A percentile compares a stretch with the other conserved stretches of the same genome.
Evolutionary conservation across 1,284 basidiomycete genomes (phyloP).

Genomic region (Phylloboletellus chloephorus): DNA sequence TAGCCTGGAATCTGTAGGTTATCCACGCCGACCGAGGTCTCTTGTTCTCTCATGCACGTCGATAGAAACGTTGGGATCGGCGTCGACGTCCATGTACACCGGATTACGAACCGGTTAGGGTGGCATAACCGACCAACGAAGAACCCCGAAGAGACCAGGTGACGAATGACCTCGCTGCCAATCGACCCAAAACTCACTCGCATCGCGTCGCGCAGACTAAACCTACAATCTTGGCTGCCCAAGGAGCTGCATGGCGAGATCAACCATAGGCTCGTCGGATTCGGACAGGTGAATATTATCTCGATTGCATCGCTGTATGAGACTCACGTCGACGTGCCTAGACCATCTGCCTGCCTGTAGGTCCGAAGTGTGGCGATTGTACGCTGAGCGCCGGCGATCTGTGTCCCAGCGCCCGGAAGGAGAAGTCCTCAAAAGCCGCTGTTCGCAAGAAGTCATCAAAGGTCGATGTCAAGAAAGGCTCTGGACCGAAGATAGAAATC

Average conservation of each 20-base stretch:
- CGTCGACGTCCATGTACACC: constrained; percentile 93
- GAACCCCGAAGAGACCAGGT: constrained; percentile 86
- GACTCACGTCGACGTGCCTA: constrained; percentile 27
- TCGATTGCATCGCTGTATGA: not conserved
- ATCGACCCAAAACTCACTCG: not conserved
- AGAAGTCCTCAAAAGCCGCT: constrained; percentile 27
- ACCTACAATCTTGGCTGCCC: constrained; percentile 90
- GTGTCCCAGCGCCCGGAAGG: constrained; percentile 55
- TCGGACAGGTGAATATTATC: constrained; percentile 68
- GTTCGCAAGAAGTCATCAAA: constrained; percentile 12
- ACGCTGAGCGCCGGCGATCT: constrained; percentile 48
- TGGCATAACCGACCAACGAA: constrained; percentile 88
- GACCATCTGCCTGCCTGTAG: constrained; percentile 78
- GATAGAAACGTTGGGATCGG: constrained; percentile 88
- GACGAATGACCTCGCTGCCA: constrained; percentile 38
- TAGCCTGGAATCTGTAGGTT: constrained; percentile 79
- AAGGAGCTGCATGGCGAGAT: constrained; percentile 74
- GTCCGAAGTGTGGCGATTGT: constrained; percentile 81
- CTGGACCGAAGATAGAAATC: constrained; percentile 38
- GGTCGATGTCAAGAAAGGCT: constrained; percentile 4
- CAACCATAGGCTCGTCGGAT: constrained; percentile 87
- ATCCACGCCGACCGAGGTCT: no score
- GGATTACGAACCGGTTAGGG: constrained; percentile 87
- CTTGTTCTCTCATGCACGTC: no score
- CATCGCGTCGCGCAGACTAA: constrained; percentile 49